These are phyloP conservation scores for Bassia scoparia DNA, from an alignment of 148 eudicot genomes.

Conservation along the genomic window DNA sequence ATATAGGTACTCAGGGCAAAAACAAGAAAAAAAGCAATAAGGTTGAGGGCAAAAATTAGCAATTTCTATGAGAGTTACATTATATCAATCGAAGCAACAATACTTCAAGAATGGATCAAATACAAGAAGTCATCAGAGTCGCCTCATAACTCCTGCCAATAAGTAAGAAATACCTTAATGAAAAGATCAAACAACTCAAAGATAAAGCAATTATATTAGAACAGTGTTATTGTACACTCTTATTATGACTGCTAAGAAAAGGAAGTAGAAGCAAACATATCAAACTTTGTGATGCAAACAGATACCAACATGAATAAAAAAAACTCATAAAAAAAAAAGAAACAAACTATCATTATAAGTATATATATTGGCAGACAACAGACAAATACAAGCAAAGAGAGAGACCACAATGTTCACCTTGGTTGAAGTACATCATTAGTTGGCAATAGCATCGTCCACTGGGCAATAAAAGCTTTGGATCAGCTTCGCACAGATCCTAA, in stretches of 20 bases:
- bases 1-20: not conserved
- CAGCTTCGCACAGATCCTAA: slow-evolving; percentile 97
- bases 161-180: slow-evolving; percentile 17
- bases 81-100: not conserved
- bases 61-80: not conserved
- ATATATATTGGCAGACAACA: not conserved
- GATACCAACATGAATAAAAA: not conserved
- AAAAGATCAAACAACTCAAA: not conserved
- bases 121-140: slow-evolving; percentile 79
- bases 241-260: not conserved
- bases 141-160: slow-evolving; percentile 73
- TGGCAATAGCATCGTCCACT: slow-evolving; percentile 94
- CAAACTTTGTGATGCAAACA: not conserved
- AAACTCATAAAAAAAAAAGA: too few species aligned
- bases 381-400: slow-evolving; percentile 4
- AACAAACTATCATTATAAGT: too few species aligned
- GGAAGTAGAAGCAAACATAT: slow-evolving; percentile 4
- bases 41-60: too few species aligned
- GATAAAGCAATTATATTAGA: not conserved
- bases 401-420: slow-evolving; percentile 43
- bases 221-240: not conserved
- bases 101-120: slow-evolving; percentile 86
- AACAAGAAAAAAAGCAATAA: not conserved
- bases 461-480: slow-evolving; percentile 81
- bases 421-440: slow-evolving; percentile 81